Evolutionary conservation across 2,329 filamentous ascomycete genomes (phyloP), one percentile per base, ranked within the genome.

Genomic region (Colletotrichum aenigma): DNA sequence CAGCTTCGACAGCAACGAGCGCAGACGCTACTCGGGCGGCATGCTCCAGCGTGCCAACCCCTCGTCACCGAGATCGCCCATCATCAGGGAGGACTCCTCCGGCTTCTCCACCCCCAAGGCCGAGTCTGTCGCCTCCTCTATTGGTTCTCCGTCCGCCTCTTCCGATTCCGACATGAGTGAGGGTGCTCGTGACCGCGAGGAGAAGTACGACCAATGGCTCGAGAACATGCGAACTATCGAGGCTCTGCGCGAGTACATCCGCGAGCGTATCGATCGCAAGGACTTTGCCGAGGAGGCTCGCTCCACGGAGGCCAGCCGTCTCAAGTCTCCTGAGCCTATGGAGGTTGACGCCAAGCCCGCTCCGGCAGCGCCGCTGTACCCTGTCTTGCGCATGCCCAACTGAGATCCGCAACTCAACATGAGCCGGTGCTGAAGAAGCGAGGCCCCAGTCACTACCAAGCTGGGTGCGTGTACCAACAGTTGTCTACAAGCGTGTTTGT

Each of bases 171-270:
- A 93, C 76, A 82, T 82, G 4, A 88, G 87, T 76, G 87, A 88
- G 3, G 85, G 86, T 48, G 87, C 87, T 56, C 88, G 88, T 71
- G 90, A 92, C 80, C 89, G 90, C 30, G 91, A 92, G 80, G 91
- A 92, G 81, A 88, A 88, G 70, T 92, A 93, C 81, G 92, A 93
- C 80, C 86, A 88, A 71, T 93, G 92, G 92, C 84, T 93, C 15
- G 91, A 93, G 83, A 92, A 93, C 80, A 90, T 93, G 81, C 91
- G 92, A 43, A 88, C 90, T 67, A 92, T 93, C 68, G 92, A 93
- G 84, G 89, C 86, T 58, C 87, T 94, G 48, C 87, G 91, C 52
- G 88, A 90, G 77, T 90, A 91, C 76, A 87, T 94, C 69, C 87
- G 87, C 62, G 85, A 89, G 13, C 89, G 91, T 36, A 86, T 93